A percentile compares a stretch with the other conserved stretches of the same genome.
These are phyloP conservation scores for Plasmodium coatneyi DNA, from an alignment of 169 alveolate species.

Conservation along the genomic window DNA sequence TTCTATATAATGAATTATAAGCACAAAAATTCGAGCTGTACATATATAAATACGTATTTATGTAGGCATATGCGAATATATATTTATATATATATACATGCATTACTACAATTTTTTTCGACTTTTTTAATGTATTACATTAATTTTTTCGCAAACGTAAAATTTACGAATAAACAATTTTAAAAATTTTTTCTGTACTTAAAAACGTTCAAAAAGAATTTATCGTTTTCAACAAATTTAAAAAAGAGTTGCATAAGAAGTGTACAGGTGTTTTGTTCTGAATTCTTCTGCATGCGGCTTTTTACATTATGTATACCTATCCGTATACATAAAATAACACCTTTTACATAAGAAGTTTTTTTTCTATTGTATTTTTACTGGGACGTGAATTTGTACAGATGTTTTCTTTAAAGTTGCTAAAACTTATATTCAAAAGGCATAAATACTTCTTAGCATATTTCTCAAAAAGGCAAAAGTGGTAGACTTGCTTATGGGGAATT, in stretches of 20 bases:
- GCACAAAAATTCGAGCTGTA: not conserved
- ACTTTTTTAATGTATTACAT: slow-evolving; percentile 2
- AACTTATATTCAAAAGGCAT: slow-evolving; percentile 11
- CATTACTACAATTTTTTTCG: slow-evolving; percentile 1
- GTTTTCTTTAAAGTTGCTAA: slow-evolving; percentile 5
- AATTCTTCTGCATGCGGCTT: not conserved
- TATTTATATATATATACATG: slow-evolving; percentile 20
- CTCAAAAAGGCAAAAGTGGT: not conserved
- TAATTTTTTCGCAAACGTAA: not conserved
- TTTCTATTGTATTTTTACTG: slow-evolving; percentile 21
- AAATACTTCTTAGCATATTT: not conserved
- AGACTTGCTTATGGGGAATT: not conserved
- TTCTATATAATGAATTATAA: not conserved
- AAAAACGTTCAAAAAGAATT: not conserved
- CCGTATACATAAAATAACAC: not conserved
- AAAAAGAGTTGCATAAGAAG: slow-evolving; percentile 18
- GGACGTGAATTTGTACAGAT: not conserved
- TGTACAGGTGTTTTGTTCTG: slow-evolving; percentile 31
- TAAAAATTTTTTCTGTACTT: not conserved
- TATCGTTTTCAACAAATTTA: not conserved
- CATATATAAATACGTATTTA: slow-evolving; percentile 9
- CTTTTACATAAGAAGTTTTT: slow-evolving; percentile 4
- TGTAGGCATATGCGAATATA: not conserved
- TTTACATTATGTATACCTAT: not conserved
- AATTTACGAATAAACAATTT: not conserved